Evolutionary conservation across 495 filamentous ascomycete genomes (phyloP), one percentile per base, ranked within the genome.

Genomic region (Haplographium delicatum): DNA sequence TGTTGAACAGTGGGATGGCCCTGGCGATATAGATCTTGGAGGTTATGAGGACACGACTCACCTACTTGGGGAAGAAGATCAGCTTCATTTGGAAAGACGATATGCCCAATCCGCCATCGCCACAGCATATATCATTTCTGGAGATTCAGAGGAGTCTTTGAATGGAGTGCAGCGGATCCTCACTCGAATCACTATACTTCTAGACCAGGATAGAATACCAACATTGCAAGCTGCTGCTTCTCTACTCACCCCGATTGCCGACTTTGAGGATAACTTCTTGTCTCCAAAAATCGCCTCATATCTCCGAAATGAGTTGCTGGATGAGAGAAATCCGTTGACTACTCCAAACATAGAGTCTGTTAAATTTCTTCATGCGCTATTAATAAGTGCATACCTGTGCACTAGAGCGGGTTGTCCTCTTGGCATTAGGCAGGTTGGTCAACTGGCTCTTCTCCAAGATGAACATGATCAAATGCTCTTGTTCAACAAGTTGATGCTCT

Each of bases 1-100:
- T 8, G 73, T 90, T 51, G 71, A 76, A 39, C 76, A 85, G 44
- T 96, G 90, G 90, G 78, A 83, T 58, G 90, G 90, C 0, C 89
- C 90, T 3, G 69, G 69, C 40, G 89, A 95, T 68, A 73, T 88
- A 19, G 90, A 95, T 58, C 62, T 90, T 34, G 89, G 84, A 15
- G 86, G 83, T 6, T 89, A 83, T 66, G 78, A 69, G 8, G 67
- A 74, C 1, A 67, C 59, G 1, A 63, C 55, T 4, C 54, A 60
- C 31, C 73, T 74, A 60, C 45, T 83, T 5, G 66, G 73, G 35
- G 73, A 80, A 9, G 70, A 80, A 2, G 70, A 78, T 11, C 68
- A 71, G 26, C 68, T 68, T 31, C 64, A 77, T 44, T 66, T 90
- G 6, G 73, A 80, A 27, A 60, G 62, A 38, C 72, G 75, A 47